Evolutionary conservation across 768 basidiomycete genomes (phyloP).

Genomic region (Russula foetens): DNA sequence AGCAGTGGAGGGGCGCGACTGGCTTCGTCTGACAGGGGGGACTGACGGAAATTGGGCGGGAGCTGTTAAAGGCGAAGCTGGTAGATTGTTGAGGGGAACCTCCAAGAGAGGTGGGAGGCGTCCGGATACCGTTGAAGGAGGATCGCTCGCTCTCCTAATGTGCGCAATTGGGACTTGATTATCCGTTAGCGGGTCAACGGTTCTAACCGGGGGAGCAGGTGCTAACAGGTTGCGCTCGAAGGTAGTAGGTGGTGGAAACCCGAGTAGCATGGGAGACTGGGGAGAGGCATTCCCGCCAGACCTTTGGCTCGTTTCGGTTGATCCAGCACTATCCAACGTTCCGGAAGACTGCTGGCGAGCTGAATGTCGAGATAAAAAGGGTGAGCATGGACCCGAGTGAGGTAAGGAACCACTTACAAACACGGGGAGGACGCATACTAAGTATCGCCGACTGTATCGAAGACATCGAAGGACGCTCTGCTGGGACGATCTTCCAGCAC

Average conservation of each 20-base stretch:
- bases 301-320: not conserved
- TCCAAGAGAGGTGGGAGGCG: conserved; percentile 7
- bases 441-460: not conserved
- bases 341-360: not conserved
- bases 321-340: not conserved
- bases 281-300: not conserved
- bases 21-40: not conserved
- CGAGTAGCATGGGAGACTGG: not conserved
- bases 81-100: not conserved
- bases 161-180: not conserved
- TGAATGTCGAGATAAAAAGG: not conserved
- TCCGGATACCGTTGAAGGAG: not conserved
- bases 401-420: not conserved
- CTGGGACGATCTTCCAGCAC: conserved; percentile 1
- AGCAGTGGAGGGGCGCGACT: not conserved
- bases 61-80: not conserved
- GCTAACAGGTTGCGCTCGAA: not conserved
- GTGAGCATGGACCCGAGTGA: not conserved
- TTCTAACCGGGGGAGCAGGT: not conserved
- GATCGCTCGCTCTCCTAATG: not conserved
- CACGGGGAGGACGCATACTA: not conserved
- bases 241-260: not conserved
- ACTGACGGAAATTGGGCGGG: not conserved
- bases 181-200: not conserved
- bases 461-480: conserved; percentile 4